Conservation (phyloP, 306 rosid genomes). For the Casuarina glauca region DNA sequence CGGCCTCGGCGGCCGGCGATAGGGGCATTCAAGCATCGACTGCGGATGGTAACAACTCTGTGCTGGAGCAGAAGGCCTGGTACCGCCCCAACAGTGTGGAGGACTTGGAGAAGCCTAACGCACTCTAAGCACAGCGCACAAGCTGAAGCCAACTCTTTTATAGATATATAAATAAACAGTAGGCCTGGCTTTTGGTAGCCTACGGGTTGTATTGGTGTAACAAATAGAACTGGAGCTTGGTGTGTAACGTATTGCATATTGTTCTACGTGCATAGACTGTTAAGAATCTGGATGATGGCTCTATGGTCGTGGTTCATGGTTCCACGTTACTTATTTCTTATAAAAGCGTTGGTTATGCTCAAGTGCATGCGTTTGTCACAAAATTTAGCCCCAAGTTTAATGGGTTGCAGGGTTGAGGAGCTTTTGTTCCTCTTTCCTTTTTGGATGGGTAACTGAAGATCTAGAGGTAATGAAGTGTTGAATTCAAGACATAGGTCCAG, state of each 20-base stretch:
- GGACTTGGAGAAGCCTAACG: constrained; percentile 91
- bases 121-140: neutral
- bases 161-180: constrained; percentile 8
- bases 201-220: neutral
- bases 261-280: neutral
- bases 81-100: constrained; percentile 82
- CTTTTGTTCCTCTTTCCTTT: too few species aligned
- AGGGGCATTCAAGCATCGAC: constrained; percentile 19
- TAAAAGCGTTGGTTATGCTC: neutral
- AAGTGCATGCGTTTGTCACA: neutral
- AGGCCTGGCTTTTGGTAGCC: neutral
- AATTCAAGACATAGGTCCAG: too few species aligned
- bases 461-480: too few species aligned
- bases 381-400: too few species aligned
- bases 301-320: neutral
- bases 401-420: too few species aligned
- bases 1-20: constrained; percentile 22
- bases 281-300: neutral
- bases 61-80: constrained; percentile 88
- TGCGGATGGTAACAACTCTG: constrained; percentile 37
- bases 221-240: constrained; percentile 7
- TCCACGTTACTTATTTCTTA: neutral
- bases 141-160: neutral
- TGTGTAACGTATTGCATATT: neutral
- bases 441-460: too few species aligned